Evolutionary conservation across 306 rosid genomes (phyloP).

Genomic region (Albizia julibrissin): DNA sequence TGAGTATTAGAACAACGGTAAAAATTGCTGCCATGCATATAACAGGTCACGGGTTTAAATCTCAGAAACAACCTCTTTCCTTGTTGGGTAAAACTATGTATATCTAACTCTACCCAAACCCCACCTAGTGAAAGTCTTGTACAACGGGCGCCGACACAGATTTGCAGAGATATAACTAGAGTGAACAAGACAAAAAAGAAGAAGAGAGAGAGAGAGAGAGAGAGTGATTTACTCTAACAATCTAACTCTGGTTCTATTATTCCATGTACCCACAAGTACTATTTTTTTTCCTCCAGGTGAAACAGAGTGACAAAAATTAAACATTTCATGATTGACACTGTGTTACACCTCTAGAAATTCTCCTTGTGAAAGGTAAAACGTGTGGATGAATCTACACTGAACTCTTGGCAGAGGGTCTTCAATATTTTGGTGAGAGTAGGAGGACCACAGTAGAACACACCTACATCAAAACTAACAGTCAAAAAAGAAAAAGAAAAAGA

Average conservation of each 20-base stretch:
- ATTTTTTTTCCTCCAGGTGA: neutral
- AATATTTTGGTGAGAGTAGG: conserved; percentile 45
- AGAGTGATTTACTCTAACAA: neutral
- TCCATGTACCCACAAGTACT: neutral
- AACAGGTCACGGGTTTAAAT: too few relatives aligned
- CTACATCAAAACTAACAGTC: conserved; percentile 44
- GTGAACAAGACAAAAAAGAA: neutral
- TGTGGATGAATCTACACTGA: conserved; percentile 41
- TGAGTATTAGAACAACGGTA: too few relatives aligned
- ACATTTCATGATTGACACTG: neutral
- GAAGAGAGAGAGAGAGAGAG: too few relatives aligned
- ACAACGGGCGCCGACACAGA: neutral
- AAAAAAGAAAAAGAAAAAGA: neutral
- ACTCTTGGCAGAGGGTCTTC: conserved; percentile 42
- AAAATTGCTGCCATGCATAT: too few relatives aligned
- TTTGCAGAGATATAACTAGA: neutral
- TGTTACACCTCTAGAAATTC: conserved; percentile 60
- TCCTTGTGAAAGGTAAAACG: conserved; percentile 88
- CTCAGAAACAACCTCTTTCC: too few relatives aligned
- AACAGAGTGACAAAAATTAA: neutral
- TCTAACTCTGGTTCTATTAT: neutral
- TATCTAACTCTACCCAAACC: too few relatives aligned
- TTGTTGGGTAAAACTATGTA: too few relatives aligned
- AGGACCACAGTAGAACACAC: conserved; percentile 92
- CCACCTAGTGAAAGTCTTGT: too few relatives aligned